A percentile compares a stretch with the other conserved stretches of the same genome.
phyloP scores from a whole-genome alignment of 371 early-diverging fungal genomes.

The Mortierella sp. region DNA sequence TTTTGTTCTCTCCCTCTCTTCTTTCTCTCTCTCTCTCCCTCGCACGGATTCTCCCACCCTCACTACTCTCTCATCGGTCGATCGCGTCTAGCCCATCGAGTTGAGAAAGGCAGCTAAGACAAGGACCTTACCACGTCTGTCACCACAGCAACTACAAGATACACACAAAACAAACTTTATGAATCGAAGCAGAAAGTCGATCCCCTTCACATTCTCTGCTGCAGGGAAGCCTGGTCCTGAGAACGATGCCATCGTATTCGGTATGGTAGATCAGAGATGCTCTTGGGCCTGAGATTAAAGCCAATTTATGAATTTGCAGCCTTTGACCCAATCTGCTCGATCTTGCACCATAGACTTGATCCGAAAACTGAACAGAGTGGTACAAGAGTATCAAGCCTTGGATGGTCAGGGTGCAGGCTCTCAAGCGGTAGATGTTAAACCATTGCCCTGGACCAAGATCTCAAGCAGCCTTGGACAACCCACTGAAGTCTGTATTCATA shows the following conservation, averaged over 20 bases:
- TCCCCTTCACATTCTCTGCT: conserved; percentile 11
- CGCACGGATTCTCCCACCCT: too few relatives aligned
- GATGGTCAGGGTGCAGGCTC: background rate
- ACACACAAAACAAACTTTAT: too few relatives aligned
- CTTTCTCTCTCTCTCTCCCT: too few relatives aligned
- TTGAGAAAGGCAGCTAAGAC: too few relatives aligned
- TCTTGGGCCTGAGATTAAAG: conserved; percentile 33
- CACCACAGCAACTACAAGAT: background rate
- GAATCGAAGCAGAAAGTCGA: background rate
- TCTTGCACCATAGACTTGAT: conserved; percentile 16
- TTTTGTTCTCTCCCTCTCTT: too few relatives aligned
- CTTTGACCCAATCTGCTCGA: conserved; percentile 30
- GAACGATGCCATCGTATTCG: conserved; percentile 21
- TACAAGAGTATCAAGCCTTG: conserved; percentile 11
- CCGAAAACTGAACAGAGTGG: too few relatives aligned
- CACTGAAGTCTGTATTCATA: conserved; percentile 5
- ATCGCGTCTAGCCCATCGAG: too few relatives aligned
- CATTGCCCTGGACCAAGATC: conserved; percentile 24
- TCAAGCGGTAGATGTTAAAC: background rate
- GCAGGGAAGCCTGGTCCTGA: conserved; percentile 11
- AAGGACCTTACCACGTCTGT: background rate
- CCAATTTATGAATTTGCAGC: conserved; percentile 2
- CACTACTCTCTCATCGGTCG: too few relatives aligned
- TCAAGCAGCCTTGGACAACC: background rate
- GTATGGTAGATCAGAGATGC: conserved; percentile 19